Evolutionary conservation across 2,329 filamentous ascomycete genomes (phyloP), one percentile per base, ranked within the genome.

Genomic region (Colletotrichum tropicale): DNA sequence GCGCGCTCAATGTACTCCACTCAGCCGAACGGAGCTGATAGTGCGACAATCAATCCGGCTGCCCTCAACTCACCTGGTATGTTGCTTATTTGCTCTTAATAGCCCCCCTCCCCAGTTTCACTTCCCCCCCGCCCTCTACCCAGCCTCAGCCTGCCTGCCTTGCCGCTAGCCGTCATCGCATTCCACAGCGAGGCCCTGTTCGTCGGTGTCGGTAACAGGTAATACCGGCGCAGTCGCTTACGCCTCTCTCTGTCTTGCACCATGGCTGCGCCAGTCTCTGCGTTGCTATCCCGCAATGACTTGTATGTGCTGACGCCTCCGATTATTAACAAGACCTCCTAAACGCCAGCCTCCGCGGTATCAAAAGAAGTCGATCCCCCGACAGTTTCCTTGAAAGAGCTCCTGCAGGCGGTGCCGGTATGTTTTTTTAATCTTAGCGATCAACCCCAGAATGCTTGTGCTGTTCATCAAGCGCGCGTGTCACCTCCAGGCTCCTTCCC

Each of bases 1-100:
- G 70, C 66, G 71, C 75, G 71, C 68, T 72, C 75, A 66, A 89
- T 90, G 88, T 90, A 90, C 88, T 89, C 91, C 84, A 88, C 90
- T 85, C 89, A 91, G 86, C 90, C 93, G 85, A 93, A 93, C 89
- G 92, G 92, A 86, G 94, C 94, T 91, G 94, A 95, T 85, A 94
- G 94, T 89, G 94, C 94, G 84, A 98, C 95, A 83, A 97, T 98
- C 89, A 95, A 98, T 89, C 95, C 95, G 84, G 95, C 95, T 82
- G 94, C 94, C 78, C 90, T 98, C 88, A 95, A 94, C 88, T 93
- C 93, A 84, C 88, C 93, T 88, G 92, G 94, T 96, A 93, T 85
- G 88, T 89, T 67, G 64, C 78, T 79, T 77, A 66, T 80, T 80
- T 79, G 78, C 78, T 79, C 72, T 77, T 78, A 58, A 74, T n/a